A percentile compares a stretch with the other conserved stretches of the same genome.
These are phyloP conservation scores for Biscogniauxia mediterranea DNA, from an alignment of 2,329 filamentous ascomycete species.

Conservation along the genomic window DNA sequence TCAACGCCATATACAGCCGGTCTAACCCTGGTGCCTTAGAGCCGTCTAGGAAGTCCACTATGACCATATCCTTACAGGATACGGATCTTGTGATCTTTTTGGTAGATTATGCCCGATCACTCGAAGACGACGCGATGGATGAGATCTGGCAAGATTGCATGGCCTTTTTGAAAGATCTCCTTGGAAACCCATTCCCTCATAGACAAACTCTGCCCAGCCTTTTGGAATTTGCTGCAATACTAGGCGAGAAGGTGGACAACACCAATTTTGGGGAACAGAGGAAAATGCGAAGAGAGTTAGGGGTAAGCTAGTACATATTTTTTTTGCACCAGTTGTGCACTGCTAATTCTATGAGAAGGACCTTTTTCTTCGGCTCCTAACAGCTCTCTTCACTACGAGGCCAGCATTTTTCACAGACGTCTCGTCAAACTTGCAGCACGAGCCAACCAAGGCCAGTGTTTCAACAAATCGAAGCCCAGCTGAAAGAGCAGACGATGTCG, in stretches of 20 bases:
- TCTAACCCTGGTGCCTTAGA: conserved; percentile 83
- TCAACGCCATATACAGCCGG: conserved; percentile 93
- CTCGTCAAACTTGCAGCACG: conserved; percentile 36
- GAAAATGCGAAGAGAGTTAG: conserved; percentile 86
- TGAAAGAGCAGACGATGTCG: conserved; percentile 68
- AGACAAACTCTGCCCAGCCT: conserved; percentile 83
- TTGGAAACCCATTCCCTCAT: conserved; percentile 93
- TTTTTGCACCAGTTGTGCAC: neutral
- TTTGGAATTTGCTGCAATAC: conserved; percentile 82
- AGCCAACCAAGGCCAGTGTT: conserved; percentile 39
- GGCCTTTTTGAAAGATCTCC: conserved; percentile 81
- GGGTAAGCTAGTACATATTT: conserved; percentile 53
- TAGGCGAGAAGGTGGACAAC: conserved; percentile 95
- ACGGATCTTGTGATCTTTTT: conserved; percentile 84
- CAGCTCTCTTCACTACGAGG: conserved; percentile 90
- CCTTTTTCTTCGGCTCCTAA: conserved; percentile 80
- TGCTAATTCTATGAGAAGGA: conserved; percentile 57
- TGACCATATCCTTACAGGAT: conserved; percentile 82
- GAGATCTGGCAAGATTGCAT: conserved; percentile 98
- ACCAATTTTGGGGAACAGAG: conserved; percentile 95
- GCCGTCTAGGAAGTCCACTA: conserved; percentile 75
- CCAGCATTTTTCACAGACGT: conserved; percentile 69
- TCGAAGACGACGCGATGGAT: conserved; percentile 97
- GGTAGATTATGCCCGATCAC: conserved; percentile 81
- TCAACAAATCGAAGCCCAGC: conserved; percentile 33